Percentiles rank a stretch among this genome's conserved stretches.
Conservation (phyloP, 2,329 filamentous ascomycete species). For the Colletotrichum agaves region DNA sequence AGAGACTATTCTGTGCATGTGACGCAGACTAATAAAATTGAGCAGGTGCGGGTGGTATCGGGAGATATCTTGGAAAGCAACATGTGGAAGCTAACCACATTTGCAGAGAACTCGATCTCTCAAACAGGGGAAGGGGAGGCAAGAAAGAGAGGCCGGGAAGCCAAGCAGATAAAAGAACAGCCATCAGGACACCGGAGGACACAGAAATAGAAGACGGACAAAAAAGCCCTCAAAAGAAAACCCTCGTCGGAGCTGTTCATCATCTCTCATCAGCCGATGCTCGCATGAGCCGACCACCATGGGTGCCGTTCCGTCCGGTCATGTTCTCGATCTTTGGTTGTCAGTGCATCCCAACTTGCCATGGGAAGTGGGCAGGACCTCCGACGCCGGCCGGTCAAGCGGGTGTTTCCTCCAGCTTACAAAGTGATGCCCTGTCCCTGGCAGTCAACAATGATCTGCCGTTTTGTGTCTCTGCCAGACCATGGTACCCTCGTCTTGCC, state of each 20-base stretch:
- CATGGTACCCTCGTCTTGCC: too few relatives aligned
- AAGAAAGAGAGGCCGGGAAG: too few relatives aligned
- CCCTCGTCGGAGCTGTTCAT: neutral
- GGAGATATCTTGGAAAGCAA: too few relatives aligned
- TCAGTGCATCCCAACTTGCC: neutral
- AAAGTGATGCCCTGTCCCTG: neutral
- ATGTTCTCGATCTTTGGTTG: neutral
- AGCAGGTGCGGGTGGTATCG: too few relatives aligned
- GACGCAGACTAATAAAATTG: too few relatives aligned
- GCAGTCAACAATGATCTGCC: neutral
- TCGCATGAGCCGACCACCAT: neutral
- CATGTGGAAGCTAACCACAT: too few relatives aligned
- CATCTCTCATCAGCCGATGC: neutral
- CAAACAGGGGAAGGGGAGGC: too few relatives aligned
- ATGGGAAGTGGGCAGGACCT: neutral
- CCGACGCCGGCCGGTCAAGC: constrained; percentile 12
- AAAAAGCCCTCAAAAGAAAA: too few relatives aligned
- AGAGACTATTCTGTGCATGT: too few relatives aligned
- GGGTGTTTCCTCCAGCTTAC: neutral
- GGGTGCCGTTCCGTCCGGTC: neutral
- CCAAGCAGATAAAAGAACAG: neutral
- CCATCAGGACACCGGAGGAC: neutral
- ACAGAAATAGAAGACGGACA: neutral
- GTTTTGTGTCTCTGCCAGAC: too few relatives aligned
- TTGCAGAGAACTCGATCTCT: too few relatives aligned